Evolutionary conservation across 2,329 filamentous ascomycete genomes (phyloP).

Genomic region (Hirsutella minnesotensis): DNA sequence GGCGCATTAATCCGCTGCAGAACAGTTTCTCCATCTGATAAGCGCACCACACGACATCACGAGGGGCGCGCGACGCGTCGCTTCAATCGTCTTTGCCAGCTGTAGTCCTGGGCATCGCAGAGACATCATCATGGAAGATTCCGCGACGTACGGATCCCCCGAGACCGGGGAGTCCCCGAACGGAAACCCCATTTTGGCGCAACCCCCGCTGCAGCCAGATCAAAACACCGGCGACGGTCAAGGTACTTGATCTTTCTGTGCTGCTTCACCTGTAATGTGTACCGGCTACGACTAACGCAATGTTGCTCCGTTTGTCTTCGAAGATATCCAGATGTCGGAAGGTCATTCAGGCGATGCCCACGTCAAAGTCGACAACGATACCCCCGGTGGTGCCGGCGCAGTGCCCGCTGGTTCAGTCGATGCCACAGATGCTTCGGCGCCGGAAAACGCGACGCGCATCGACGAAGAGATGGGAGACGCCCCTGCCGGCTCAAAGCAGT

Average conservation of each 20-base stretch:
- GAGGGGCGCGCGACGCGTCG: conserved; percentile 6
- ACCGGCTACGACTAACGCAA: not conserved
- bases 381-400: conserved; percentile 42
- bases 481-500: conserved; percentile 38
- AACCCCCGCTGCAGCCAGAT: conserved; percentile 39
- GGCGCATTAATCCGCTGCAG: no score
- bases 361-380: conserved; percentile 50
- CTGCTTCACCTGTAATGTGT: not conserved
- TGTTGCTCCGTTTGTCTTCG: no score
- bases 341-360: conserved; percentile 27
- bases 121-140: conserved; percentile 41
- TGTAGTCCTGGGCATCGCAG: not conserved
- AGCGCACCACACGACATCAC: not conserved
- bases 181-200: conserved; percentile 43
- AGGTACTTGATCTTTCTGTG: conserved; percentile 25
- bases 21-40: not conserved
- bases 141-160: conserved; percentile 45
- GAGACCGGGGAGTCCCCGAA: conserved; percentile 43
- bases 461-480: conserved; percentile 75
- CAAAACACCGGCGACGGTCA: conserved; percentile 26
- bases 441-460: conserved; percentile 48
- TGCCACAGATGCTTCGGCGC: conserved; percentile 47
- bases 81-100: conserved; percentile 4
- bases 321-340: conserved; percentile 53
- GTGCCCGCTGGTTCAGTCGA: conserved; percentile 54